Base-by-base conservation (phyloP, 2,329 filamentous ascomycete genomes). In the Cercospora zeina region DNA sequence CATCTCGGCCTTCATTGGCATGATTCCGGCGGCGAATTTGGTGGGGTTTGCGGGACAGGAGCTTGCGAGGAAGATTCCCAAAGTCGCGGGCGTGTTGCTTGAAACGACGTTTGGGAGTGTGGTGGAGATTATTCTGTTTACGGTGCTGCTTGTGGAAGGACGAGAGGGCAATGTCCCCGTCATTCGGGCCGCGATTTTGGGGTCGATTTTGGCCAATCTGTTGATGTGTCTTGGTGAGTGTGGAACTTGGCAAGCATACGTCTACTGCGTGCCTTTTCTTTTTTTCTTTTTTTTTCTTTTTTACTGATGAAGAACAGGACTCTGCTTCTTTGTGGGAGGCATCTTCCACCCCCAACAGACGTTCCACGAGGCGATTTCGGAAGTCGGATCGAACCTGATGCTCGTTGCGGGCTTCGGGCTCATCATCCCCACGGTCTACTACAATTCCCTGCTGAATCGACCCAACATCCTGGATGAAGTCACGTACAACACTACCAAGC, bases 121-220 rank as follows among this genome's bases (percentile, higher is more conserved):
- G 11, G 90, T 95, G 49, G 91, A 96, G 75, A 88, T 95, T 62
- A 84, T 95, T 54, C 79, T 96, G 50, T 93, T 95, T 76, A 88
- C 93, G 78, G 84, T 92, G 1, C 78, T 96, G 42, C 80, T 93
- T 39, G 74, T 76, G 62, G 54, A 65, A 49, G 66, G 59, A 57
- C 9, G 53, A 24, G 47, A 59, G 67, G 11, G 42, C 1, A 81
- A 80, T 21, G 64, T 73, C 7, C 62, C 65, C n/a, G 88, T 95
- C 68, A 90, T 95, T 69, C 86, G 90, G 72, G 89, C 89, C 54
- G 91, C 91, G 16, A 92, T 96, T 62, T 78, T 96, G 0, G 91
- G 91, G 16, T 93, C 89, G 0, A 88, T 96, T 45, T 76, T 96
- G 33, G 90, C 91, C 11, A 96, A 91, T 31, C 83, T 95, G 78